These are phyloP conservation scores for Erucastrum elatum DNA, from an alignment of 345 rosid species.

Conservation along the genomic window DNA sequence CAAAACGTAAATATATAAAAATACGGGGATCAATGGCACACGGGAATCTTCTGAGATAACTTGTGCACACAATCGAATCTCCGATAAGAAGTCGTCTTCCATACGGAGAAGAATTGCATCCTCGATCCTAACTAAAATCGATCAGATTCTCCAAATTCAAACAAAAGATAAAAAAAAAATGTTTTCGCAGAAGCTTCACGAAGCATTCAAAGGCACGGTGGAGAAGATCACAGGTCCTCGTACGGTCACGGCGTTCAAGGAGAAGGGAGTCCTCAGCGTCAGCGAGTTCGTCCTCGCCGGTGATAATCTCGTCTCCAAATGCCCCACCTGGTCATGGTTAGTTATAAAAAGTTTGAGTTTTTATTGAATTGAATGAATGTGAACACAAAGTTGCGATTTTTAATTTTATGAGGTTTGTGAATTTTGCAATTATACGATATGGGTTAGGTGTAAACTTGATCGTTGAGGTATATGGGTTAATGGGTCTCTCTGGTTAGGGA, in stretches of 20 bases:
- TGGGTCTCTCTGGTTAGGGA: slow-evolving; percentile 9
- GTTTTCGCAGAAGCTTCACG: slow-evolving; percentile 77
- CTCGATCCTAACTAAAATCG: background rate
- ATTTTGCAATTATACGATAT: background rate
- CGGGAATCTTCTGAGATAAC: slow-evolving; percentile 21
- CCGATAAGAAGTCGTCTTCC: slow-evolving; percentile 4
- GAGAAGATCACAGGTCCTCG: slow-evolving; percentile 91
- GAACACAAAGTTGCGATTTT: background rate
- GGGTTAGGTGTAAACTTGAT: slow-evolving; percentile 1
- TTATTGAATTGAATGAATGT: background rate
- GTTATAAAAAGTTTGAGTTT: slow-evolving; percentile 6
- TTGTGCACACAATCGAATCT: slow-evolving; percentile 21
- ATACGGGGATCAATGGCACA: background rate
- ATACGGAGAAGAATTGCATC: background rate
- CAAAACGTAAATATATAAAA: background rate
- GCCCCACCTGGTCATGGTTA: slow-evolving; percentile 99
- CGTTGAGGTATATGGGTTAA: slow-evolving; percentile 1
- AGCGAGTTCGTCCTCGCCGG: slow-evolving; percentile 88
- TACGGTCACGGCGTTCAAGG: slow-evolving; percentile 94
- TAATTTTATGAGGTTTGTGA: background rate
- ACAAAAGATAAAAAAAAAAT: background rate
- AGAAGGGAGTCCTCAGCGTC: slow-evolving; percentile 97
- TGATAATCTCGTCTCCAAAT: slow-evolving; percentile 94
- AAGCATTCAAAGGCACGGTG: slow-evolving; percentile 89
- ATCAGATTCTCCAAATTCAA: background rate